These are phyloP conservation scores for Chrysosporium queenslandicum DNA, from an alignment of 2,329 filamentous ascomycete genomes.

Conservation along the genomic window DNA sequence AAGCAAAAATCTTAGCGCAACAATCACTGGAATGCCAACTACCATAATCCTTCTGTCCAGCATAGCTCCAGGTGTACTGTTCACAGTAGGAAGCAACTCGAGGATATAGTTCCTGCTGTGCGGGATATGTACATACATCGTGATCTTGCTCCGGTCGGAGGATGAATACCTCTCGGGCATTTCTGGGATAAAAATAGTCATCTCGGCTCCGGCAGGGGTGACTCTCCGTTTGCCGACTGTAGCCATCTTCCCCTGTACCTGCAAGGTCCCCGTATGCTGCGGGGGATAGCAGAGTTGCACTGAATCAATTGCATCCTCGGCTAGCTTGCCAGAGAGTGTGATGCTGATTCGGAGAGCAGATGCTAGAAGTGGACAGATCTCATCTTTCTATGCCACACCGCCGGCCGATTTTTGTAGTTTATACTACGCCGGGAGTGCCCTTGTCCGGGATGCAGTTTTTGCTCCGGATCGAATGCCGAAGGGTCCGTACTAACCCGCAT, in stretches of 20 bases:
- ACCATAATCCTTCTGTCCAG: too few species aligned
- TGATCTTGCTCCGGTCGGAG: too few species aligned
- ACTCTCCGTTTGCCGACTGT: not conserved
- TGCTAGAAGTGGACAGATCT: slow-evolving; percentile 3
- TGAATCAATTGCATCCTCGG: not conserved
- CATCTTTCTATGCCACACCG: not conserved
- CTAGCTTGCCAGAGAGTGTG: not conserved
- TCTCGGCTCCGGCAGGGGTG: not conserved
- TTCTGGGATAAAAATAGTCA: not conserved
- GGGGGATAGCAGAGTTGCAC: not conserved
- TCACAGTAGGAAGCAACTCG: not conserved
- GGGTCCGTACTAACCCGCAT: too few species aligned
- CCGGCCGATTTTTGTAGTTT: not conserved
- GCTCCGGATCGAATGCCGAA: too few species aligned
- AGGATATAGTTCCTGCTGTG: not conserved
- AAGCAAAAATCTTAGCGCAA: not conserved
- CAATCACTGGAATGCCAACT: too few species aligned
- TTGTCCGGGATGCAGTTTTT: too few species aligned
- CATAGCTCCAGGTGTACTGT: not conserved
- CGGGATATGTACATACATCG: too few species aligned
- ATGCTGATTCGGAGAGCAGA: not conserved
- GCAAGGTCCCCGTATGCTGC: not conserved
- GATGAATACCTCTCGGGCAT: not conserved
- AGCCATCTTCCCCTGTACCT: not conserved
- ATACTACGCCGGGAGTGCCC: too few species aligned